These are phyloP conservation scores for Podospora didyma DNA, from an alignment of 495 filamentous ascomycete genomes.

Conservation along the genomic window DNA sequence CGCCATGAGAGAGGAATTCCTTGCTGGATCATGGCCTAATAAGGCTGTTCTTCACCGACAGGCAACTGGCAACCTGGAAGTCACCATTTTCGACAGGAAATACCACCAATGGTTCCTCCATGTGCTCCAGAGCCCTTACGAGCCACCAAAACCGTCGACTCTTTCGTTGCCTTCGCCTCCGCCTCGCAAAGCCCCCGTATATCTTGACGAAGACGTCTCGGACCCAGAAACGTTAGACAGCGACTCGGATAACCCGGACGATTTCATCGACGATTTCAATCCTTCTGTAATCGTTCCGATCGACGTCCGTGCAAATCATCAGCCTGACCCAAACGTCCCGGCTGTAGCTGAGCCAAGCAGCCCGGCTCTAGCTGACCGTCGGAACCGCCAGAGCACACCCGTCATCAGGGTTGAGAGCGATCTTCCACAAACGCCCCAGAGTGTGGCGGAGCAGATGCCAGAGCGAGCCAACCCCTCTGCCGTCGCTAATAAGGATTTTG, in stretches of 20 bases:
- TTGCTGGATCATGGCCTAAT: constrained; percentile 45
- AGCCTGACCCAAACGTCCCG: neutral
- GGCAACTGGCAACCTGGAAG: constrained; percentile 51
- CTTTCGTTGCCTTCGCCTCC: constrained; percentile 24
- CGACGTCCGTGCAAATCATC: constrained; percentile 10
- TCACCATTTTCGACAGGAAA: constrained; percentile 56
- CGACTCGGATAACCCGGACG: constrained; percentile 44
- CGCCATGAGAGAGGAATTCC: constrained; percentile 48
- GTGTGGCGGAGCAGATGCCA: neutral
- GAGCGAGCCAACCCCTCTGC: neutral
- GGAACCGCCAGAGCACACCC: neutral
- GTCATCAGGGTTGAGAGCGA: neutral
- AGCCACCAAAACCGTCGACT: constrained; percentile 44
- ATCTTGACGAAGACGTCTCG: constrained; percentile 17
- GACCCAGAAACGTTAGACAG: constrained; percentile 41
- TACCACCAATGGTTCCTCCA: constrained; percentile 50
- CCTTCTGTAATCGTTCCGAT: constrained; percentile 8
- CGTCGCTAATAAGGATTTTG: neutral
- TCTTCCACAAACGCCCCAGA: neutral
- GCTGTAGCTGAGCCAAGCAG: neutral
- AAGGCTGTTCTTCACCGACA: constrained; percentile 43
- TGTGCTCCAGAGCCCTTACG: constrained; percentile 43
- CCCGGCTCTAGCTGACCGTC: neutral
- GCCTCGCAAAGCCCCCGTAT: constrained; percentile 10
- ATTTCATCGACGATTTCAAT: constrained; percentile 36